These are phyloP conservation scores for Tarenaya hassleriana DNA, from an alignment of 345 rosid species.

Conservation along the genomic window DNA sequence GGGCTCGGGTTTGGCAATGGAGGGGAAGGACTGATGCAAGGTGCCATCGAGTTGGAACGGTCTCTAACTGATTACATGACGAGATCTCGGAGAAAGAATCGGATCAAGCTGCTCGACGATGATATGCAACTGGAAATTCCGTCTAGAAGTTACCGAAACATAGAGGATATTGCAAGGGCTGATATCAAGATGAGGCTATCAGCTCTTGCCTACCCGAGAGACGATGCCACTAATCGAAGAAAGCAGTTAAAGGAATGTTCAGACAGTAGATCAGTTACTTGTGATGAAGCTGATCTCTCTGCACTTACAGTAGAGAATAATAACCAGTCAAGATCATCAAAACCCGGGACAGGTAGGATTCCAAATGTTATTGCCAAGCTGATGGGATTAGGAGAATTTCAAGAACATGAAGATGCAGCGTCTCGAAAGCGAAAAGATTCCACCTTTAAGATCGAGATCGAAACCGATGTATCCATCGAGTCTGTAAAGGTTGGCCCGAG, in stretches of 20 bases:
- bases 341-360: constrained; percentile 57
- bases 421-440: constrained; percentile 29
- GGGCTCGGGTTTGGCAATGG: constrained; percentile 49
- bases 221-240: constrained; percentile 26
- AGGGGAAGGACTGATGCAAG: constrained; percentile 58
- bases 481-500: neutral
- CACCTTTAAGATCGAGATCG: constrained; percentile 26
- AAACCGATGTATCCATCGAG: constrained; percentile 5
- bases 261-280: constrained; percentile 37
- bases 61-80: constrained; percentile 48
- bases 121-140: constrained; percentile 43
- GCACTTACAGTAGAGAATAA: constrained; percentile 17
- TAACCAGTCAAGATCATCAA: constrained; percentile 31
- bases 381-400: constrained; percentile 77
- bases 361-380: constrained; percentile 80
- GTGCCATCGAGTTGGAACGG: constrained; percentile 73
- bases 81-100: constrained; percentile 39
- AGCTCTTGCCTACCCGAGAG: constrained; percentile 38
- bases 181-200: constrained; percentile 44
- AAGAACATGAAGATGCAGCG: constrained; percentile 32
- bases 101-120: constrained; percentile 64
- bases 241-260: constrained; percentile 28
- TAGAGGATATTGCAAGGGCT: constrained; percentile 37
- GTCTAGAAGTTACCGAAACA: constrained; percentile 26
- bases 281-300: constrained; percentile 16